These are phyloP conservation scores for Boletus rubescentipes DNA, from an alignment of 768 basidiomycete species.

Conservation along the genomic window DNA sequence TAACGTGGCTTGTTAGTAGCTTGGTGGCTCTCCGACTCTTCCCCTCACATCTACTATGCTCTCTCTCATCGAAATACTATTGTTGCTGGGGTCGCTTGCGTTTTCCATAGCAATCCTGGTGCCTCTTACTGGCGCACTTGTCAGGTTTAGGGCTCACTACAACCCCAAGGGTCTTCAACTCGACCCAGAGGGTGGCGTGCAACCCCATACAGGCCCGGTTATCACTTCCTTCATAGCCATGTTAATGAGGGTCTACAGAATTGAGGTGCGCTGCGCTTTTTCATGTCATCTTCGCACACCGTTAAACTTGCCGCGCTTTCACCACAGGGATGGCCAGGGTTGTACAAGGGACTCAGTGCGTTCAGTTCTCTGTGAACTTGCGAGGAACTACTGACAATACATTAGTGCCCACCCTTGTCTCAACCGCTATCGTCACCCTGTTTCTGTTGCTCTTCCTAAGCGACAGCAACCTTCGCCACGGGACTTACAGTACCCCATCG, in stretches of 20 bases:
- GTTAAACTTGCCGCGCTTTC: not conserved
- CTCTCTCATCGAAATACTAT: slow-evolving; percentile 37
- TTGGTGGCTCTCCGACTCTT: not conserved
- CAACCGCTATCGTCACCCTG: slow-evolving; percentile 54
- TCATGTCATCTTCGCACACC: not conserved
- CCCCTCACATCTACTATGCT: slow-evolving; percentile 24
- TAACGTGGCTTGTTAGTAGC: not conserved
- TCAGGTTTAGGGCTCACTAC: slow-evolving; percentile 81
- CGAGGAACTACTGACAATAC: slow-evolving; percentile 41
- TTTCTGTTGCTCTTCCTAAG: slow-evolving; percentile 61
- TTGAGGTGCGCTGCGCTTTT: slow-evolving; percentile 55
- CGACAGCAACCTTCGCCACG: slow-evolving; percentile 57
- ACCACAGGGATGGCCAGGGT: slow-evolving; percentile 60
- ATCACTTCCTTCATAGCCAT: slow-evolving; percentile 74
- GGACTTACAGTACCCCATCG: slow-evolving; percentile 62
- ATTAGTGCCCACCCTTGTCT: slow-evolving; percentile 48
- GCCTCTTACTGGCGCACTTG: slow-evolving; percentile 64
- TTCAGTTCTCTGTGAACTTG: slow-evolving; percentile 3
- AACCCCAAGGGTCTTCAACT: slow-evolving; percentile 82
- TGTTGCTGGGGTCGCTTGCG: slow-evolving; percentile 45
- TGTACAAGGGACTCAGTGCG: slow-evolving; percentile 79
- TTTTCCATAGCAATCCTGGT: slow-evolving; percentile 59
- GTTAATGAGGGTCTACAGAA: slow-evolving; percentile 63
- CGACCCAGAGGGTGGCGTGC: slow-evolving; percentile 72
- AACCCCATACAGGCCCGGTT: slow-evolving; percentile 77